Percentiles rank a stretch among this genome's conserved stretches.
Evolutionary conservation across 2,329 filamentous ascomycete genomes (phyloP).

Genomic region (Aureobasidium namibiae): DNA sequence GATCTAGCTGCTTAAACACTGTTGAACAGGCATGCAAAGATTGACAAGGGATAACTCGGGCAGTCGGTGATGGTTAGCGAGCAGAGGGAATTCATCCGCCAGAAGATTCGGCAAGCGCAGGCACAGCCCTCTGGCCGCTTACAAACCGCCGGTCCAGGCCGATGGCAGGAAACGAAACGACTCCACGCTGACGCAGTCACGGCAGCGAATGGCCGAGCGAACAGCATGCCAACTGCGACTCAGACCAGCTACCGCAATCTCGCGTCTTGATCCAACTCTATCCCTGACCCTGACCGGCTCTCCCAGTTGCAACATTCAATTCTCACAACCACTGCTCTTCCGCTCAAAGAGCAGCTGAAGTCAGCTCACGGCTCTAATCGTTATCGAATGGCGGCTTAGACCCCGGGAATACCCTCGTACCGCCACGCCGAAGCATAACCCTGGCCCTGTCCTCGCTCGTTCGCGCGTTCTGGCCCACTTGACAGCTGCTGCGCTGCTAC

Average conservation of each 20-base stretch:
- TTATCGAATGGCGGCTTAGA: neutral
- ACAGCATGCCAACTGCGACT: neutral
- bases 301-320: neutral
- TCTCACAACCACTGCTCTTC: neutral
- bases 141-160: neutral
- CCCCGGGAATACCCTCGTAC: neutral
- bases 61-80: neutral
- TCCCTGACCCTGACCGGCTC: neutral
- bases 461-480: conserved; percentile 5
- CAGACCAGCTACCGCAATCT: neutral
- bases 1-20: no score
- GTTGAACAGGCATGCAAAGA: neutral
- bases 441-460: conserved; percentile 10
- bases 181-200: conserved; percentile 8
- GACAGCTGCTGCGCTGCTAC: neutral
- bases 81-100: neutral
- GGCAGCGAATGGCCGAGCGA: neutral
- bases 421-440: conserved; percentile 11
- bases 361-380: neutral
- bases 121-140: neutral
- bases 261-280: neutral
- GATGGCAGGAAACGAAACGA: conserved; percentile 5
- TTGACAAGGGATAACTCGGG: neutral
- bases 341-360: neutral
- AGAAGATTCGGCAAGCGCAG: conserved; percentile 1